phyloP scores from a whole-genome alignment of 306 rosid species.

The Rosa lucieae region DNA sequence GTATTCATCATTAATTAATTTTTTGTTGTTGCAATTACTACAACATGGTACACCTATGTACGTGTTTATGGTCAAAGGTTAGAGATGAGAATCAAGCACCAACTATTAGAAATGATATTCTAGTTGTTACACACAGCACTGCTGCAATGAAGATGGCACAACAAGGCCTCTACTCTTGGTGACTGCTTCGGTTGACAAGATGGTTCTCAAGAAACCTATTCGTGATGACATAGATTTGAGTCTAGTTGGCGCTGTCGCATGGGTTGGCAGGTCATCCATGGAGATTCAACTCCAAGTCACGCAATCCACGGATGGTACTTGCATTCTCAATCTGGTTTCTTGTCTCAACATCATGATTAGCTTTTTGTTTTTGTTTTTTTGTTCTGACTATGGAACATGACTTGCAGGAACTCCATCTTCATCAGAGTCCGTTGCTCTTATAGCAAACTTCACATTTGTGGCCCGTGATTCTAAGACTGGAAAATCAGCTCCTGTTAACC shows the following conservation, averaged over 20 bases:
- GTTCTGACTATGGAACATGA: neutral
- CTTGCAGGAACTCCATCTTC: slow-evolving; percentile 36
- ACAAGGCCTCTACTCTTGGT: slow-evolving; percentile 64
- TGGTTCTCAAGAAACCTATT: slow-evolving; percentile 68
- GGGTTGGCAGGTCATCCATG: slow-evolving; percentile 86
- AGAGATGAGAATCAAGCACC: neutral
- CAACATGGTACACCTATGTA: too few relatives aligned
- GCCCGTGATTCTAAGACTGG: slow-evolving; percentile 74
- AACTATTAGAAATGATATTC: neutral
- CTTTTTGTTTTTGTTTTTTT: neutral
- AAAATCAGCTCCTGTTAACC: slow-evolving; percentile 66
- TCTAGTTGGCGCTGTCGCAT: slow-evolving; percentile 76
- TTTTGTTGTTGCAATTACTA: too few relatives aligned
- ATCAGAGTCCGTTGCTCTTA: slow-evolving; percentile 52
- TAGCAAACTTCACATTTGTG: slow-evolving; percentile 86
- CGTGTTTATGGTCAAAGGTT: too few relatives aligned
- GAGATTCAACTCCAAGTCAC: slow-evolving; percentile 71
- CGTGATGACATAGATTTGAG: slow-evolving; percentile 52
- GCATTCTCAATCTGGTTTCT: too few relatives aligned
- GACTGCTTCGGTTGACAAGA: slow-evolving; percentile 83
- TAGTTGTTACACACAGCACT: slow-evolving; percentile 40
- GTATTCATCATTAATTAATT: slow-evolving; percentile 9
- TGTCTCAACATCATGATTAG: neutral
- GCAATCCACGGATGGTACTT: slow-evolving; percentile 47
- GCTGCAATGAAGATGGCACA: slow-evolving; percentile 61